Conservation (phyloP, 176 grass and related monocot genomes). For the Paspalum notatum region DNA sequence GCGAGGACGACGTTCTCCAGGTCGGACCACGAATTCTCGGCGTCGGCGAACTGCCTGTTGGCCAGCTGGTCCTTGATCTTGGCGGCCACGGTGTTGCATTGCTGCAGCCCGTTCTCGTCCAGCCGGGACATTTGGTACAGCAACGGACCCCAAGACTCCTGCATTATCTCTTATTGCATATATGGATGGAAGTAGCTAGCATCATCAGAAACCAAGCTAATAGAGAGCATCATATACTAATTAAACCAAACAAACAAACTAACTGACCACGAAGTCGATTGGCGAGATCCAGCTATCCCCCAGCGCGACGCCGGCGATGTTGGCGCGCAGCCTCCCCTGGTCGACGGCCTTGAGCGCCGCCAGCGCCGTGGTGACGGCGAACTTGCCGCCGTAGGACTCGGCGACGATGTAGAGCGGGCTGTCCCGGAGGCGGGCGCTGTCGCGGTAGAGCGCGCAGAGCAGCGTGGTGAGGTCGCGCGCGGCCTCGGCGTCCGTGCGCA, state of each 20-base stretch:
- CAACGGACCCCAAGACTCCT: conserved; percentile 67
- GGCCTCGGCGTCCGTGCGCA: conserved; percentile 66
- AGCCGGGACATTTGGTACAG: conserved; percentile 75
- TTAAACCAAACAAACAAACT: too few species aligned
- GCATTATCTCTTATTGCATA: too few species aligned
- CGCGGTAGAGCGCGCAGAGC: conserved; percentile 51
- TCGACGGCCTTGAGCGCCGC: conserved; percentile 58
- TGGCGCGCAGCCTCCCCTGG: conserved; percentile 41
- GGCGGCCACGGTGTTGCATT: conserved; percentile 55
- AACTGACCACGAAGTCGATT: conserved; percentile 66
- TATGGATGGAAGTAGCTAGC: too few species aligned
- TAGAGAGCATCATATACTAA: too few species aligned
- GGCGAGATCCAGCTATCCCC: conserved; percentile 96
- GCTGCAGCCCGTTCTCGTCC: conserved; percentile 53
- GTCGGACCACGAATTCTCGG: conserved; percentile 54
- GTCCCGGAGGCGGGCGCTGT: conserved; percentile 30
- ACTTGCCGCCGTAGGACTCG: conserved; percentile 97
- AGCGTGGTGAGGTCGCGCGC: conserved; percentile 72
- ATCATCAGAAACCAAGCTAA: too few species aligned
- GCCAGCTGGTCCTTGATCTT: conserved; percentile 57
- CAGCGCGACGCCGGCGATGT: conserved; percentile 70
- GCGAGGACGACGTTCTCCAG: conserved; percentile 48
- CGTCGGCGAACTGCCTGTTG: conserved; percentile 42
- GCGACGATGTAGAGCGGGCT: conserved; percentile 87
- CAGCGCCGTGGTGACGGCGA: conserved; percentile 74